Percentiles rank a stretch among this genome's conserved stretches.
phyloP scores from a whole-genome alignment of 495 filamentous ascomycete species.

The Talaromyces trachyspermus region DNA sequence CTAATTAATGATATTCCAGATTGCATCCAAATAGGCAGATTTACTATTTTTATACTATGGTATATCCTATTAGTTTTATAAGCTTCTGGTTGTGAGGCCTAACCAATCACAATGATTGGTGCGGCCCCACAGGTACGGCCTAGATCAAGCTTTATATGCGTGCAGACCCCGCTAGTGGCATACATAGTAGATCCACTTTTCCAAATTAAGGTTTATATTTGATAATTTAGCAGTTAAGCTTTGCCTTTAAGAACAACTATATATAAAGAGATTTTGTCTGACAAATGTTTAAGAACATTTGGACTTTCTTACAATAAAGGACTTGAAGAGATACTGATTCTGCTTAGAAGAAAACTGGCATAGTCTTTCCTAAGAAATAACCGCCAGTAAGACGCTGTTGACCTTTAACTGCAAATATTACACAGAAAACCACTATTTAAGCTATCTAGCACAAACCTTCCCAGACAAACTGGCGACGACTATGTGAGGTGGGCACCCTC shows the following conservation, averaged over 20 bases:
- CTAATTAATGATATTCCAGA: too few relatives aligned
- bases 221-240: not conserved
- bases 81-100: too few relatives aligned
- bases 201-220: constrained; percentile 1
- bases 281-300: not conserved
- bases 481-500: not conserved
- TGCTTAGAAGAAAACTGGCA: not conserved
- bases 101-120: too few relatives aligned
- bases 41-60: too few relatives aligned
- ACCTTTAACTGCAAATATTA: not conserved
- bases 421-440: not conserved
- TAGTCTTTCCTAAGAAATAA: not conserved
- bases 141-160: too few relatives aligned
- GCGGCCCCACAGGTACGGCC: too few relatives aligned
- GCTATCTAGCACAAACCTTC: not conserved
- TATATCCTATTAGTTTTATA: too few relatives aligned
- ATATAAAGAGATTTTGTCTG: not conserved
- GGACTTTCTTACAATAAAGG: not conserved
- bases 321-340: not conserved
- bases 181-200: too few relatives aligned
- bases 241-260: not conserved
- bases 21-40: too few relatives aligned
- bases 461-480: too few relatives aligned
- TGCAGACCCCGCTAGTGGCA: too few relatives aligned
- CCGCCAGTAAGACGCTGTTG: not conserved